Base-by-base conservation (phyloP, 1,139 yeast genomes). In the Sugiyamaella xylanicola region DNA sequence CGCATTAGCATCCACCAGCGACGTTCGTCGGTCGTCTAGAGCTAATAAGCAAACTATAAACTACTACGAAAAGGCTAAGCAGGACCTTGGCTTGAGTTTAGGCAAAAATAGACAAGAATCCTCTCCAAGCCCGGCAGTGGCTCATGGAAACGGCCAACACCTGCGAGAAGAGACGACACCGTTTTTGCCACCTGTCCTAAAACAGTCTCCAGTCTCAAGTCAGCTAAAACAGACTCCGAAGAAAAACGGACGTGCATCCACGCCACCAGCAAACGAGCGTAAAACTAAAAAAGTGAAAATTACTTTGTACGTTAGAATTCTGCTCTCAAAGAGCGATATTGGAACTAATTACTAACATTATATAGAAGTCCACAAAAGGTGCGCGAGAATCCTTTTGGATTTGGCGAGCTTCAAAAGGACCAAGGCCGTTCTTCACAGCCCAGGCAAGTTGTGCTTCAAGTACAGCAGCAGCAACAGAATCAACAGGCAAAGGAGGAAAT, bases 271-370 rank as follows among this genome's bases (percentile, higher is more conserved):
- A 20, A 27, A 21, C 17, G 46, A 2, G 22, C 56, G 25, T 51
- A 59, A 45, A 59, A 65, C 22, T 52, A 48, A 69, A 63, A 60
- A 62, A 53, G 51, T 68, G 62, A 60, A 60, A 50, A 56, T 61
- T 42, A 54, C 59, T 11, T 52, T 40, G 52, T 51, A 50, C 19
- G 49, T 49, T 20, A 25, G 9, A 45, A n/a, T 11, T 21, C 7
- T 25, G 25, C 7, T 40, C 32, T 25, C 43, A 19, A 13, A 32
- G 15, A n/a, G 37, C 4, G 15, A 4, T n/a, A 8, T 11, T 11
- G 15, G 13, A 15, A 8, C 15, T 25, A 22, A 32, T 21, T 17
- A 48, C 52, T 48, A 48, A 48, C 52, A 40, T 3, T 13, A 2
- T 35, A 29, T 49, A 54, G 54, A 36, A 59, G 61, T 46, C 62